Evolutionary conservation across 2,329 filamentous ascomycete genomes (phyloP), one percentile per base, ranked within the genome.

Genomic region (Penicillium sp.): DNA sequence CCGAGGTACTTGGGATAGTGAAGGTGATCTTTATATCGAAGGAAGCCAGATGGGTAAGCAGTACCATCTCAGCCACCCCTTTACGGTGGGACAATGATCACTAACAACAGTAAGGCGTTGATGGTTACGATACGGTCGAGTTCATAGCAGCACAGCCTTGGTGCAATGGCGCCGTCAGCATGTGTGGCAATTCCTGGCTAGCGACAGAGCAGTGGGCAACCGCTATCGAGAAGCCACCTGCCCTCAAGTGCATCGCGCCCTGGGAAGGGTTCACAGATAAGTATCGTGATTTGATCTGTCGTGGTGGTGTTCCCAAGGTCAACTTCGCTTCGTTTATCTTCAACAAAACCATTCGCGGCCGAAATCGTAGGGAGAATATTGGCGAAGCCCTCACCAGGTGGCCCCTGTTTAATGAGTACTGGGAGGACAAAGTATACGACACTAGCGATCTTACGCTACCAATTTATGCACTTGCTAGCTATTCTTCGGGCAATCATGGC

Each of bases 11-110:
- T 31, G 42, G 28, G 34, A 49, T 16, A 41, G 33, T 18, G 51
- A 53, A 28, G 51, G 51, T 29, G 28, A 36, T 43, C 38, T 39
- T 39, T 34, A 48, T 26, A 52, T 52, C 9, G 42, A 44, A 23
- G 50, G 50, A 24, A 49, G 41, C 28, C 51, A 53, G 23, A 48
- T 49, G 47, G 51, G 34, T 42, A 44, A n/a, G n/a, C n/a, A n/a
- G n/a, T n/a, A n/a, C n/a, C n/a, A n/a, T n/a, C n/a, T n/a, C n/a
- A n/a, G n/a, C n/a, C n/a, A n/a, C n/a, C n/a, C n/a, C n/a, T n/a
- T n/a, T n/a, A n/a, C n/a, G n/a, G n/a, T n/a, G n/a, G n/a, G n/a
- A n/a, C n/a, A 9, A 29, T 9, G 28, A 9, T 29, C 9, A 9
- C 9, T 29, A 29, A 29, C 28, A 29, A 29, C 9, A 5, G 28